Base-by-base conservation (phyloP, 1,284 basidiomycete genomes). In the Veloboletus limbatus region DNA sequence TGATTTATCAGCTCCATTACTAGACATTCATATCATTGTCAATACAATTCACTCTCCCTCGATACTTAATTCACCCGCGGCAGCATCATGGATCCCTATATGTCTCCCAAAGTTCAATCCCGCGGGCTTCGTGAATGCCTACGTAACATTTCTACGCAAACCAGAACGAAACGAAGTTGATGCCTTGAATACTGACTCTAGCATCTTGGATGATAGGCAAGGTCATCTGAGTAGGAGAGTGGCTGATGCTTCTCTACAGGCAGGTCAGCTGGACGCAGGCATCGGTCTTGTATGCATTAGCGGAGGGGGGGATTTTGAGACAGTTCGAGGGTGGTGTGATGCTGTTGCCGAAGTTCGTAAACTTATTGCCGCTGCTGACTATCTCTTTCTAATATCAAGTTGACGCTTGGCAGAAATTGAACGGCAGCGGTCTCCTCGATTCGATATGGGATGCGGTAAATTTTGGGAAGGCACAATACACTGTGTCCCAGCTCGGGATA, bases 41-140 rank as follows among this genome's bases (percentile, higher is more conserved):
- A 95, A 94, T 61, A 92, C 85, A 50, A 74, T 88, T 50, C 69
- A 91, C 67, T 68, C 81, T 41, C 74, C 86, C 32, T 80, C 83
- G 52, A 75, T 90, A 58, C 70, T 76, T 62, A 78, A 85, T 69
- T 75, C 84, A 51, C 75, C 84, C 4, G 92, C 85, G 2, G 76
- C 88, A 6, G 85, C 94, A 17, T 88, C 88, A 5, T 99, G 94
- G 92, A 77, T 98, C 3, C 97, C 97, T 0, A 79, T 99, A 40
- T 99, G 96, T 63, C 78, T 99, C 9, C 96, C 97, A 0, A 94
- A 94, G 62, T 97, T 92, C 72, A 95, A 97, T 56, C 76, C 92
- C 0, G 73, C 85, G 2, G 90, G 88, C 1, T 98, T 98, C 66
- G 84, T 97, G 16, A 93, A 99, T 66, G 90, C 92, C 14, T 97